These are phyloP conservation scores for Psidium guajava DNA, from an alignment of 345 rosid genomes.

Conservation along the genomic window DNA sequence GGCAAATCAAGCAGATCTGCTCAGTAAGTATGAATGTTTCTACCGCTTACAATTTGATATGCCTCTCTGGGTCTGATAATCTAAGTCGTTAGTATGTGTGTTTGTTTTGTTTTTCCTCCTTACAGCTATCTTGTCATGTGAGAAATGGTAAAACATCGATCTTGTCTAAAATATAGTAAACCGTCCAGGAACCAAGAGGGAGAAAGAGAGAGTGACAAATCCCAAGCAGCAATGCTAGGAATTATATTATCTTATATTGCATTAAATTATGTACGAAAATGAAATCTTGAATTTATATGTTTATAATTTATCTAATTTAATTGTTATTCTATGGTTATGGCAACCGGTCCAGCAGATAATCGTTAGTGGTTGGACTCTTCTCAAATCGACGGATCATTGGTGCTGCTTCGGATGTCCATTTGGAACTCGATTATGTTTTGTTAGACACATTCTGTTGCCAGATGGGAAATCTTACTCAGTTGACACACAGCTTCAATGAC, in stretches of 20 bases:
- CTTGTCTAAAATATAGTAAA: neutral
- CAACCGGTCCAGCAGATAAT: neutral
- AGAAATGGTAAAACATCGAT: neutral
- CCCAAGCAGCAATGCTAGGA: neutral
- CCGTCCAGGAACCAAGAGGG: neutral
- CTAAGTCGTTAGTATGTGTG: no score
- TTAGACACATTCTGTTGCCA: neutral
- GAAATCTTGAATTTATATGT: neutral
- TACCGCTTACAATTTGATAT: no score
- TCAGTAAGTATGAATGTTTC: no score
- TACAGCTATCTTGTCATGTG: neutral
- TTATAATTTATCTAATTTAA: neutral
- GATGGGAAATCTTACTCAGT: neutral
- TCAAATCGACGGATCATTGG: neutral
- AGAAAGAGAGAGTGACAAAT: neutral
- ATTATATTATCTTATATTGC: neutral
- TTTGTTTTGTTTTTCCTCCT: no score
- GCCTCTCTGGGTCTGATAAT: no score
- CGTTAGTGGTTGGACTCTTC: neutral
- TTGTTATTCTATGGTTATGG: neutral
- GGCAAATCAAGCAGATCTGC: no score
- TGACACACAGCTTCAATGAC: neutral
- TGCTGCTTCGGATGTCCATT: neutral
- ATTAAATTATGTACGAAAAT: neutral
- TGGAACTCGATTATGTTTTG: neutral